Evolutionary conservation across 2,329 filamentous ascomycete species (phyloP).

Genomic region (Metarhizium rileyi): DNA sequence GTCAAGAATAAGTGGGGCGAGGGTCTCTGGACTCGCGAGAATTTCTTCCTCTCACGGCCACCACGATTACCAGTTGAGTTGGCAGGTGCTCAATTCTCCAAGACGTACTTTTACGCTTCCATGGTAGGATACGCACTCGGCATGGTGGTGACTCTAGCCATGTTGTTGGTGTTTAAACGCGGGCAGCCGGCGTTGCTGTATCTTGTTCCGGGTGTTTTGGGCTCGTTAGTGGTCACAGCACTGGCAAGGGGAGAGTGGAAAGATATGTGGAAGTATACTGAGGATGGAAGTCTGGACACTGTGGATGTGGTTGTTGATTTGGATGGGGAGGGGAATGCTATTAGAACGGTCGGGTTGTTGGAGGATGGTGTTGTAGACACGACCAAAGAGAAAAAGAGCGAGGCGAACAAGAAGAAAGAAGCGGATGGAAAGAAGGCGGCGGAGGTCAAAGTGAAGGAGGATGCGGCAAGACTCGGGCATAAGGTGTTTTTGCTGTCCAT

Average conservation of each 20-base stretch:
- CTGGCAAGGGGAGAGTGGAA: slow-evolving; percentile 59
- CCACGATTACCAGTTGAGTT: slow-evolving; percentile 19
- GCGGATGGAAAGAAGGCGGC: slow-evolving; percentile 10
- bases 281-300: slow-evolving; percentile 52
- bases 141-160: slow-evolving; percentile 65
- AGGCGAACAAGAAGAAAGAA: slow-evolving; percentile 10
- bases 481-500: slow-evolving; percentile 25
- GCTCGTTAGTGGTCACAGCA: slow-evolving; percentile 66
- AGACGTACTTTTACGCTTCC: slow-evolving; percentile 76
- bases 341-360: slow-evolving; percentile 29
- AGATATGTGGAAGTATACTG: slow-evolving; percentile 74
- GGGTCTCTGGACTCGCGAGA: slow-evolving; percentile 58
- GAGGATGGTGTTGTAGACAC: slow-evolving; percentile 28
- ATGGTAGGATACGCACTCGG: slow-evolving; percentile 68
- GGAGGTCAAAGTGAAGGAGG: slow-evolving; percentile 5
- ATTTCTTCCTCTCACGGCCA: slow-evolving; percentile 16
- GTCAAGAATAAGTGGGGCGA: slow-evolving; percentile 74
- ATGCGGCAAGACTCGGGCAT: slow-evolving; percentile 15
- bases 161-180: slow-evolving; percentile 69
- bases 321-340: slow-evolving; percentile 36
- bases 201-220: slow-evolving; percentile 76
- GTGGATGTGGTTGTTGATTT: slow-evolving; percentile 46
- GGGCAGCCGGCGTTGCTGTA: slow-evolving; percentile 89
- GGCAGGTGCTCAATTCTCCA: slow-evolving; percentile 52
- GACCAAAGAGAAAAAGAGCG: slow-evolving; percentile 19